Base-by-base conservation (phyloP, 2,329 filamentous ascomycete species). In the Penicillium oxalicum region DNA sequence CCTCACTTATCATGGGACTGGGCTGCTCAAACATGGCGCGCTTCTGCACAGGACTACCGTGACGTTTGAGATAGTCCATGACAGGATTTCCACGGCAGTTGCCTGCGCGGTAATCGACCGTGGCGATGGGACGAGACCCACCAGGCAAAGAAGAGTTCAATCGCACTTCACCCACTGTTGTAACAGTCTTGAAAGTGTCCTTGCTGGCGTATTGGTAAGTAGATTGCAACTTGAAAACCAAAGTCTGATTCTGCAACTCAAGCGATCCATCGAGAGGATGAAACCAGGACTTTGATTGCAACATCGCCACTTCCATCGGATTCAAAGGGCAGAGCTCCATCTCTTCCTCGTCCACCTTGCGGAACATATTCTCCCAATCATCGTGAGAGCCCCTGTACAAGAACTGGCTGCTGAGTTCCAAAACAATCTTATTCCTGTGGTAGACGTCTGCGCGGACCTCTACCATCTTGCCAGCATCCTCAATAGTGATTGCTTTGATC, bases 391-490 rank as follows among this genome's bases (percentile, higher is more conserved):
- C 93, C 43, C 93, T 86, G 78, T 98, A 98, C 62, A 98, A 72
- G 80, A 98, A 98, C 70, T 98, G 93, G 54, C 90, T 96, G 9
- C 91, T 96, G 27, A 98, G 93, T 67, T 98, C 90, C 93, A 98
- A 98, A 54, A 98, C 88, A 4, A 90, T 78, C 68, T 87, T 72
- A 25, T 86, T 86, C 47, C 91, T 82, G 38, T 93, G 86, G 45
- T 81, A 86, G 62, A 98, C 95, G 4, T 93, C 97, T 53, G 93
- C 93, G 63, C 91, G 96, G n/a, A 98, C 91, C 72, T 98, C 93
- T n/a, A 98, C 93, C 91, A 98, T 96, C 79, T 98, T 98, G 41
- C 93, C 93, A 51, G 93, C 89, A 9, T 95, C 90, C 70, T 98
- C 91, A 74, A 97, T 98, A 76, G 98, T 86, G 62, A 98, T 90